Conservation (phyloP, 163 green algal genomes). For the Scenedesmus sp. region DNA sequence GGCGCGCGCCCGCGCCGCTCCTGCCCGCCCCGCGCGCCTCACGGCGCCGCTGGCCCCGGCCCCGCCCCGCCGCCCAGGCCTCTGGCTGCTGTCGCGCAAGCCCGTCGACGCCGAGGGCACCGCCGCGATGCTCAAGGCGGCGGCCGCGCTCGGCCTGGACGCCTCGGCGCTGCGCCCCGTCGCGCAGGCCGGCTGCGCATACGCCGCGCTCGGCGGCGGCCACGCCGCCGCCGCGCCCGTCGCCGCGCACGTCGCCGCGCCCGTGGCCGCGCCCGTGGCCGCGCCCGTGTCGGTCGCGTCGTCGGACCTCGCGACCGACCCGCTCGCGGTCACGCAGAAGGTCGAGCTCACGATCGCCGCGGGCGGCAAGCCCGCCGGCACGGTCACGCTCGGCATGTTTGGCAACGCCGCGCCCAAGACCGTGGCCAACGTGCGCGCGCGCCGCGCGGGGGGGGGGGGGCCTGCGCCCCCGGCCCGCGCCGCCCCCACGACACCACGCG, state of each 20-base stretch:
- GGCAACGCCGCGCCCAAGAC: constrained; percentile 40
- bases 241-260: background rate
- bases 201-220: constrained; percentile 16
- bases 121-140: constrained; percentile 8
- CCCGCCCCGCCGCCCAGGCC: too few relatives aligned
- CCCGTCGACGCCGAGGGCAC: constrained; percentile 39
- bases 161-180: constrained; percentile 37
- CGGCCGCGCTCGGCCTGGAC: constrained; percentile 42
- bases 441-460: too few relatives aligned
- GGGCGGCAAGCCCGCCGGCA: constrained; percentile 1
- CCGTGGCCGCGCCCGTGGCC: background rate
- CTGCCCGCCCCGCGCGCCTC: too few relatives aligned
- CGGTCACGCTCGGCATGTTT: constrained; percentile 10
- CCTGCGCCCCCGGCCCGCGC: too few relatives aligned
- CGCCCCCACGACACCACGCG: too few relatives aligned
- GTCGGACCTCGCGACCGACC: background rate
- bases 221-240: background rate
- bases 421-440: constrained; percentile 34
- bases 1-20: too few relatives aligned
- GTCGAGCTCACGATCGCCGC: constrained; percentile 9
- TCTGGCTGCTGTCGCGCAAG: constrained; percentile 53
- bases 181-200: constrained; percentile 44
- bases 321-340: constrained; percentile 1
- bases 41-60: too few relatives aligned
- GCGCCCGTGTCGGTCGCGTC: too few relatives aligned